Base-by-base conservation (phyloP, 2,329 filamentous ascomycete species). In the Calonectria leucothoes region DNA sequence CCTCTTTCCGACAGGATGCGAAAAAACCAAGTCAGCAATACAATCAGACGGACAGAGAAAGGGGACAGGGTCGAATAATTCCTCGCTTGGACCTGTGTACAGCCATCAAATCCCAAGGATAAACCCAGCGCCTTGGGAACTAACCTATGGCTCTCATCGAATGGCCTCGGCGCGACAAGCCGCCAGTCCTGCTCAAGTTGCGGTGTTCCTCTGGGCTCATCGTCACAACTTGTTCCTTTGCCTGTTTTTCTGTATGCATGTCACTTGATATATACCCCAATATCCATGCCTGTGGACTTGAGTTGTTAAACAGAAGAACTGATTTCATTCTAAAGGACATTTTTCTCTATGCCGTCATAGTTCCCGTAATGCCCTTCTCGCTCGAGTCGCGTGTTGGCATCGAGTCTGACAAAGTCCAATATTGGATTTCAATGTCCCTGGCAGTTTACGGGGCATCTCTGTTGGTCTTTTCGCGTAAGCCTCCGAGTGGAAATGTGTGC, bases 351-450 rank as follows among this genome's bases (percentile, higher is more conserved):
- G 81, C 79, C 29, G 82, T 84, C 59, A 79, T 84, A 61, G 82
- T 84, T 12, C 83, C 83, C 2, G 76, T 84, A 15, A 71, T 84
- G 59, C 83, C 83, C 17, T 83, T 82, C 69, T 79, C 81, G 12
- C 77, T 84, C 12, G 59, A 77, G 15, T 71, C 72, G n/a, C 77
- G 80, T 20, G 74, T 80, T 64, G 81, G 79, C 15, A 74, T 84
- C 14, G 49, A 67, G 6, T 45, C 72, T 59, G 70, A 78, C 17
- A 75, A 76, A 79, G 81, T 83, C 51, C 83, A 84, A 70, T 81
- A 82, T 52, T 84, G 83, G 83, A 78, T 83, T n/a, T 83, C 83
- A 11, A 78, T 84, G 69, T 82, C 82, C 31, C 76, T 84, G 64
- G 82, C 83, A 7, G 80, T 83, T 15, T 84, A 80, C 71, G 83